Percentiles rank a stretch among this genome's conserved stretches.
Conservation (phyloP, 495 filamentous ascomycete species). For the Articulospora tetracladia region DNA sequence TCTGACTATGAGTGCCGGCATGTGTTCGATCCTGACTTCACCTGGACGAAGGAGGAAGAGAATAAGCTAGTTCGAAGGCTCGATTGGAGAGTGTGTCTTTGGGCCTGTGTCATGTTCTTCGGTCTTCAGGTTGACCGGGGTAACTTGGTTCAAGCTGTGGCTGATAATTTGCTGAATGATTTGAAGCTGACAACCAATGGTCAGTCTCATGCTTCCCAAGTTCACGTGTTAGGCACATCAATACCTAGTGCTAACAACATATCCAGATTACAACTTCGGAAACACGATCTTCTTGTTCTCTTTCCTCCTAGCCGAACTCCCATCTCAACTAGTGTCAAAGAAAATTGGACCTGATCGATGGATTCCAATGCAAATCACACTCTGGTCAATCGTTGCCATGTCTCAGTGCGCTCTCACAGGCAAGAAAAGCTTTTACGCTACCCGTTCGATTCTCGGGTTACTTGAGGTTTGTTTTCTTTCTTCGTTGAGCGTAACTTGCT, state of each 20-base stretch:
- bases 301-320: constrained; percentile 69
- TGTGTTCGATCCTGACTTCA: constrained; percentile 66
- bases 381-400: constrained; percentile 71
- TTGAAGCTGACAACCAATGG: constrained; percentile 58
- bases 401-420: constrained; percentile 63
- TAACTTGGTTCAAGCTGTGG: constrained; percentile 68
- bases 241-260: background rate
- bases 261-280: constrained; percentile 61
- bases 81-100: constrained; percentile 48
- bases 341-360: constrained; percentile 79
- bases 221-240: background rate
- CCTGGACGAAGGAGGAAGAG: constrained; percentile 70
- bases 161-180: constrained; percentile 62
- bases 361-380: constrained; percentile 79
- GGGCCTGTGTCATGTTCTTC: constrained; percentile 61
- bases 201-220: background rate
- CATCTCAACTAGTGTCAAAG: constrained; percentile 72
- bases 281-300: constrained; percentile 68
- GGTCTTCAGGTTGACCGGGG: constrained; percentile 77
- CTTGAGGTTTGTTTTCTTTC: constrained; percentile 44
- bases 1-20: constrained; percentile 60
- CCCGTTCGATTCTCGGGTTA: constrained; percentile 62
- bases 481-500: background rate
- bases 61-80: constrained; percentile 62
- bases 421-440: constrained; percentile 56